Evolutionary conservation across 345 rosid species (phyloP), one percentile per base, ranked within the genome.

Genomic region (Salix caprea): DNA sequence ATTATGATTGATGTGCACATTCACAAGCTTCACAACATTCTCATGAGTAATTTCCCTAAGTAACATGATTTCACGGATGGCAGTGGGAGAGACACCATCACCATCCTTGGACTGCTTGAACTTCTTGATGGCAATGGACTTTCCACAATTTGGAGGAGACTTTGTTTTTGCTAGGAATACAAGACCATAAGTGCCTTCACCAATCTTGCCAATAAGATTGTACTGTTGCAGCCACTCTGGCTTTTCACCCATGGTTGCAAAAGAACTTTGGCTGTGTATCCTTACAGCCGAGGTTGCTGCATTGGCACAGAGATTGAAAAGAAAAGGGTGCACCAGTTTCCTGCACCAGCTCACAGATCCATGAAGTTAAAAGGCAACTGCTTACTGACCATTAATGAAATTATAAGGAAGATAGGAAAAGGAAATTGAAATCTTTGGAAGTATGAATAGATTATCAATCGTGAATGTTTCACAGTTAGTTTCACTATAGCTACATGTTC

Each of bases 31-130:
- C 79, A 96, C 97, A 15, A 96, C 98, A 74, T 96, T 96, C 85
- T 96, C 99, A 52, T 94, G 97, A 1, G 95, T 65, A 76, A 96
- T 94, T 89, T 96, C 99, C 40, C 97, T 84, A 56, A 96, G 97
- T 81, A 96, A 81, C 99, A 96, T 96, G 82, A 96, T 96, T 86
- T 96, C 99, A 16, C 99, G 97, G 76, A 96, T 94, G 48, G 99
- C 99, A 70, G 99, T 94, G n/a, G 98, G 99, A 65, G 97, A 96
- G 81, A 96, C 97, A 67, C 99, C 99, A 23, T 96, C 99, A 28
- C 99, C 99, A 75, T 96, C 99, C 85, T 96, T 96, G 52, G 99
- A 94, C 85, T 94, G 99, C 84, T 96, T 96, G 83, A 94, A 96
- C 81, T 96, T 94, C 89, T 96, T 96, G 81, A 96, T 94, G 75